These are phyloP conservation scores for Spongiforma sp. DNA, from an alignment of 1,284 basidiomycete genomes.

Conservation along the genomic window DNA sequence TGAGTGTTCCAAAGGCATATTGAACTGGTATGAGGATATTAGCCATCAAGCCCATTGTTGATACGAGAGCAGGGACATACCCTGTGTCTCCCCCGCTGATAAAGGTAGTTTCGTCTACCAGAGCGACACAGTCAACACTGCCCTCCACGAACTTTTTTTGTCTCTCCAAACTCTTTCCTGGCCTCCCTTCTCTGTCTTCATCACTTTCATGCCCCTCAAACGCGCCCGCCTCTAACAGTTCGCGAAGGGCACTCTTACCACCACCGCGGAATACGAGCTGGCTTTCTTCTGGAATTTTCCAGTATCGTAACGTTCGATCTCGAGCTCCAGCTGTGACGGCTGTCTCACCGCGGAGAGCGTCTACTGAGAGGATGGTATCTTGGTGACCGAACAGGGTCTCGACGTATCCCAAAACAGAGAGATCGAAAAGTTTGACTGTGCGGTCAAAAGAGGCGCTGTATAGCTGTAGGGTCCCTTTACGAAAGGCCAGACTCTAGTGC, in stretches of 20 bases:
- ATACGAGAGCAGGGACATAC: constrained; percentile 50
- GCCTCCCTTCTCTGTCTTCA: constrained; percentile 46
- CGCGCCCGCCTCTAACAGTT: constrained; percentile 82
- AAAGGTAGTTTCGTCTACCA: constrained; percentile 95
- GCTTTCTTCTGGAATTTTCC: constrained; percentile 97
- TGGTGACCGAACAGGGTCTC: constrained; percentile 99
- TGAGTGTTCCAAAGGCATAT: constrained; percentile 92
- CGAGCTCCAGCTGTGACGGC: constrained; percentile 89
- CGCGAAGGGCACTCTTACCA: constrained; percentile 77
- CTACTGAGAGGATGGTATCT: constrained; percentile 82
- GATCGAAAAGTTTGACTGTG: constrained; percentile 83
- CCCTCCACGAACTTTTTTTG: constrained; percentile 81
- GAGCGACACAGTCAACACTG: constrained; percentile 89
- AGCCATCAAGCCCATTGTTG: constrained; percentile 2
- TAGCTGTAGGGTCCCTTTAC: constrained; percentile 84
- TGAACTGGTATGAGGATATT: constrained; percentile 54
- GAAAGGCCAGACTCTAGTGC: constrained; percentile 75
- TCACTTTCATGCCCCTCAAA: constrained; percentile 53
- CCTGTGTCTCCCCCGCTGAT: constrained; percentile 96
- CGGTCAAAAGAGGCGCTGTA: constrained; percentile 92
- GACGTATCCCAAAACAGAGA: constrained; percentile 83
- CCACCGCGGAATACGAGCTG: constrained; percentile 97
- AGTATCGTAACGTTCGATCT: constrained; percentile 92
- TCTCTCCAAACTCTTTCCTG: constrained; percentile 43
- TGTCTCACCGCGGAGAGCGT: constrained; percentile 83